Base-by-base conservation (phyloP, 495 filamentous ascomycete species). In the Hyaloscypha bicolor region DNA sequence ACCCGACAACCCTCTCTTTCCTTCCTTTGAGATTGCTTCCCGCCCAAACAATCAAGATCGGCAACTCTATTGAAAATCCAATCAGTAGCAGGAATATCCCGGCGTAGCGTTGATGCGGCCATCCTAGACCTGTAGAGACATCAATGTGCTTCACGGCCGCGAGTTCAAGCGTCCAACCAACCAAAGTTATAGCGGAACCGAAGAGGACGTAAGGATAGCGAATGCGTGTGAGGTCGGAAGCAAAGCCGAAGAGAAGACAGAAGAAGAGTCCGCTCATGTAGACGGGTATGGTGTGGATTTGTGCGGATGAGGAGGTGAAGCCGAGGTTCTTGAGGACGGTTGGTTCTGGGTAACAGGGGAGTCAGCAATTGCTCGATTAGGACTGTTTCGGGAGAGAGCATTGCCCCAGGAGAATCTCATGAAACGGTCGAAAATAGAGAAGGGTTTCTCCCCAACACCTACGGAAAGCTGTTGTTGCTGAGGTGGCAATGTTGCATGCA, bases 261-360 rank as follows among this genome's bases (percentile, higher is more conserved):
- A 55, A 55, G 30, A 63, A 42, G 5, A 45, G 12, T n/a, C 25
- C 79, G 8, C 76, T 80, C n/a, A 78, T 67, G 67, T 87, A 88
- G 30, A 85, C 77, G 5, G 86, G 86, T 55, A 87, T 83, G 42
- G 79, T 84, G 70, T 83, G 81, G 9, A 86, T 78, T 60, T 88
- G 84, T 0, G 86, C 84, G 4, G 75, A 74, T 9, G 81, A 70
- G 2, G 79, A 72, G 0, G 79, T 80, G 79, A 79, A 88, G n/a
- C 86, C 86, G 8, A 88, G 77, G 48, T 86, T 79, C 25, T 77
- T 74, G 52, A 88, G 76, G 64, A 87, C 86, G 2, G 81, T 86
- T 0, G 85, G 84, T 16, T 82, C 25, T 25, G 25, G 25, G 25
- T 25, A 25, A 25, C 25, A 25, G 25, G 25, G 25, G 25, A 25